Evolutionary conservation across 495 filamentous ascomycete species (phyloP).

Genomic region (Neurospora tetraspora): DNA sequence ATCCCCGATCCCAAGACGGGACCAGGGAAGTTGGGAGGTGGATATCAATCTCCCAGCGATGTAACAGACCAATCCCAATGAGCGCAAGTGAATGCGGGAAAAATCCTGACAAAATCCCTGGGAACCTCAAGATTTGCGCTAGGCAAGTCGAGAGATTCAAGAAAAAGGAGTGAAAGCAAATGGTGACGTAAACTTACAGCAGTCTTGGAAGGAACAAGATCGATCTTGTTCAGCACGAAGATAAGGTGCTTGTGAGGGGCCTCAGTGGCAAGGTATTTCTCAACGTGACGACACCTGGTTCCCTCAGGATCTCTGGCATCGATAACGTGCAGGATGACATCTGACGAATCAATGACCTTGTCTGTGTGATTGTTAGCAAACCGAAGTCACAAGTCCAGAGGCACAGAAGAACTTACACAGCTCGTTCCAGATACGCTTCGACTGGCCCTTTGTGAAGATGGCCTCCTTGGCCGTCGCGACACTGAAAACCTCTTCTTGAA

Average conservation of each 20-base stretch:
- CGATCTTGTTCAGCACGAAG: conserved; percentile 82
- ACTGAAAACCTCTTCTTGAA: conserved; percentile 38
- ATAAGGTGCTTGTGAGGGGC: conserved; percentile 70
- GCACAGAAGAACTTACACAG: conserved; percentile 44
- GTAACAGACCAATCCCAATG: conserved; percentile 91
- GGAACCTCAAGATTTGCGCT: conserved; percentile 9
- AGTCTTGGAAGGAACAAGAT: conserved; percentile 84
- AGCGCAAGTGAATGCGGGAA: conserved; percentile 42
- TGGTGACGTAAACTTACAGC: conserved; percentile 62
- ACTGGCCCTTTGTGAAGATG: conserved; percentile 89
- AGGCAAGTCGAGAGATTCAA: conserved; percentile 7
- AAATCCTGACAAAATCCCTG: conserved; percentile 94
- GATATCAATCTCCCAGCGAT: conserved; percentile 83
- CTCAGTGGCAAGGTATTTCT: conserved; percentile 88
- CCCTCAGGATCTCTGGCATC: conserved; percentile 88
- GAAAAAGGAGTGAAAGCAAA: conserved; percentile 9
- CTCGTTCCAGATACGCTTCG: conserved; percentile 95
- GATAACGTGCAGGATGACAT: conserved; percentile 89
- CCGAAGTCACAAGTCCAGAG: background rate
- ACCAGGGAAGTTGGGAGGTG: conserved; percentile 52
- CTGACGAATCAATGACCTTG: conserved; percentile 94
- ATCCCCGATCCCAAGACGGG: conserved; percentile 46
- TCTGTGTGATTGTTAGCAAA: conserved; percentile 14
- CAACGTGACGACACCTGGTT: conserved; percentile 79
- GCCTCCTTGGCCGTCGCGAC: conserved; percentile 68